Base-by-base conservation (phyloP, 2,329 filamentous ascomycete species). In the Phyllosticta paracitricarpa region DNA sequence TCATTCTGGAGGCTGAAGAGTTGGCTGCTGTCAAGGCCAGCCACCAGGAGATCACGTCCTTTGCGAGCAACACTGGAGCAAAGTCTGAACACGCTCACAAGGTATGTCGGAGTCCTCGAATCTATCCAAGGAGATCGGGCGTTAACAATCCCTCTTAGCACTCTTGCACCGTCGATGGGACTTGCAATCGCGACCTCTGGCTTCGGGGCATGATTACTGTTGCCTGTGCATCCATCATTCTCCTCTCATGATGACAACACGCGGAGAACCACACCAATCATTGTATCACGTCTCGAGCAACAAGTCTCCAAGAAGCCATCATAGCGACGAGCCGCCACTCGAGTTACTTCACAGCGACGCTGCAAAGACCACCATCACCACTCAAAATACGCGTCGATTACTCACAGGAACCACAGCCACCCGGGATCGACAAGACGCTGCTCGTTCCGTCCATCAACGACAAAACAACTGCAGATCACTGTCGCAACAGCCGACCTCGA, bases 91-190 rank as follows among this genome's bases (percentile, higher is more conserved):
- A 48, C 14, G 14, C 40, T 48, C 40, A 48, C 40, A 48, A 48
- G 40, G 40, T 48, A n/a, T 6, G 40, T 48, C 4, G 40, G 40
- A n/a, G 7, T n/a, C 3, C n/a, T 17, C 17, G 10, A 40, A 3
- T 40, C 2, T 48, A 2, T 40, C 35, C 17, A 40, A 4, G 12
- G 4, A 4, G 4, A 17, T 4, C 35, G 17, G 4, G 10, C 10
- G 35, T 52, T 60, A 30, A 60, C 24, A 35, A 7, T 30, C 17
- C 5, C 51, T 19, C 55, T 53, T 26, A 30, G 17, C 58, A 61
- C 51, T 58, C 56, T 25, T 62, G 60, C 51, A 62, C 56, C 10
- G n/a, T 62, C 55, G 60, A 62, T 12, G 60, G 60, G 40, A 22
- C 60, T 5, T 62, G 60, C 51, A 51, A 30, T 7, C 55, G 60